Evolutionary conservation across 78 protist genomes (phyloP), one percentile per base, ranked within the genome.

Genomic region (Dictyostelium capitatum): DNA sequence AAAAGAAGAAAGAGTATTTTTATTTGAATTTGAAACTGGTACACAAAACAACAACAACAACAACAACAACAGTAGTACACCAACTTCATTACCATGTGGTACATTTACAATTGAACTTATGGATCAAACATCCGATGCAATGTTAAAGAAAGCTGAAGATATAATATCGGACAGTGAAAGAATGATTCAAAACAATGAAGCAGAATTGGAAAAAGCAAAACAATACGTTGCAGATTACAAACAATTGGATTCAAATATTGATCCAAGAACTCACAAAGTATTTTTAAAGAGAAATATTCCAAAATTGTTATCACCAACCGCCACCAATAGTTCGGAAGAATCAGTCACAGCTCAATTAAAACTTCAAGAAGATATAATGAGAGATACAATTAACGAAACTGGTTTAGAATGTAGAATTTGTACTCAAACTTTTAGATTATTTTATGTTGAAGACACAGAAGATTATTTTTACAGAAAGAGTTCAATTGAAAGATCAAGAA

Each of bases 371-470:
- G 84, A 81, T 1, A 12, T 32, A 14, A 48, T 72, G 47, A 46
- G 64, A 19, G 84, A 80, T 19, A 80, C 87, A 10, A 54, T 95
- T 80, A 89, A 53, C 11, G 92, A 95, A 62, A 48, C 79, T 53
- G 89, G 90, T 11, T 28, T 95, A 20, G 96, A 95, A 62, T 75
- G 92, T 54, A 85, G 92, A 53, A 59, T 95, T 47, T 84, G 94
- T 11, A 82, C 92, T 11, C 89, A 80, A 75, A 95, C 89, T 17
- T 95, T 89, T 54, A 91, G 92, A 89, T 25, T 95, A 7, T 95
- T 95, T 69, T 95, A 95, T 59, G 96, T 95, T 0, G 91, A 80
- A 28, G 94, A 95, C 17, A 95, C 96, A 11, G 83, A 73, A 47
- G 96, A 95, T 67, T 89, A 89, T 25, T 82, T 95, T 70, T 95